Base-by-base conservation (phyloP, 192 early-diverging fungal species). In the Polychytrium aggregatum region DNA sequence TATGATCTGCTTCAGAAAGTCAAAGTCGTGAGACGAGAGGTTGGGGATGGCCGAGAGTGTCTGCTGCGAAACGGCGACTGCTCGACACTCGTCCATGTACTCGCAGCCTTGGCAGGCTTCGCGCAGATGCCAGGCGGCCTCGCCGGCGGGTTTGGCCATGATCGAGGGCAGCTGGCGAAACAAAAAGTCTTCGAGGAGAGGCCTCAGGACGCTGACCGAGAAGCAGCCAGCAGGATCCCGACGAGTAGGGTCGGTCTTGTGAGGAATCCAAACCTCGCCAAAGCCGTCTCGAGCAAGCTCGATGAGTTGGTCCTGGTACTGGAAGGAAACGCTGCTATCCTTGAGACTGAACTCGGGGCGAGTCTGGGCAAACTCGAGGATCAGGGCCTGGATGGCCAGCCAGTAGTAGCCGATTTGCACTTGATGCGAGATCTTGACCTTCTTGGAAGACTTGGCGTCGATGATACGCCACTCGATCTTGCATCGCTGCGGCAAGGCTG, bases 361-460 rank as follows among this genome's bases (percentile, higher is more conserved):
- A 7, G 6, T 34, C 33, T 7, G 42, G 18, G 0, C 6, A 11
- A 10, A 46, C 4, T 30, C 33, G 33, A 43, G 8, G 13, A 66
- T 20, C 14, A 64, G 0, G 3, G 0, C n/a, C 17, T 14, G 13
- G 31, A 67, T 25, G 20, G 21, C 21, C 8, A 48, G 17, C 18
- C 43, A 57, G 47, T 67, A 67, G 29, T 59, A 43, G 16, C 50
- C 56, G 17, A 64, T 50, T 46, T 67, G 65, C 24, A 67, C 41
- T 46, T 67, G 65, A 47, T 67, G 65, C 8, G 55, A 55, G 11
- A 63, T 49, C 48, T 63, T 64, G 24, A 63, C 39, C 22, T 33
- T 36, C 30, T 20, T 13, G 20, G 56, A 60, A 17, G 50, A 42
- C 35, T 67, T 67, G 7, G 65, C 56, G 29, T 67, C 65, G 42